phyloP scores from a whole-genome alignment of 2,329 filamentous ascomycete species.

The Aureobasidium sp. region DNA sequence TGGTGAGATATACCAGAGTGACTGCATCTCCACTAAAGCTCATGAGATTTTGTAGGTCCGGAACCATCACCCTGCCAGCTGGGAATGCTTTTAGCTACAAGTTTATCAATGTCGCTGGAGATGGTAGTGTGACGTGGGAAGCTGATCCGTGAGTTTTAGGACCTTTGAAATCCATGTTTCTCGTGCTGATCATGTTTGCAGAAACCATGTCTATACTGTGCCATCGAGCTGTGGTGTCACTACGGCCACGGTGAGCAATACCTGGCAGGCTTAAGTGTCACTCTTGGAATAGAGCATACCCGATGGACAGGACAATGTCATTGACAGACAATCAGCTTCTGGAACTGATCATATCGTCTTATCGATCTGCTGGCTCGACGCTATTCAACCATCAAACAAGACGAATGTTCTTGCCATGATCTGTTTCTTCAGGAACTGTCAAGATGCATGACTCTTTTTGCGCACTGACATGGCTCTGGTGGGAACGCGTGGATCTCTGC shows the following conservation, averaged over 20 bases:
- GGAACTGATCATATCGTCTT: too few species aligned
- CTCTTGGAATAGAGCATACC: too few species aligned
- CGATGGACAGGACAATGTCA: too few species aligned
- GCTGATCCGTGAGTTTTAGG: constrained; percentile 38
- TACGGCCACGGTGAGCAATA: constrained; percentile 6
- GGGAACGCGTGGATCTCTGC: too few species aligned
- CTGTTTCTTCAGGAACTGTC: too few species aligned
- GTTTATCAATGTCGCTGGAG: constrained; percentile 52
- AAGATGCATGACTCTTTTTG: too few species aligned
- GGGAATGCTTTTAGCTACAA: constrained; percentile 58
- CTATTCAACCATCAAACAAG: too few species aligned
- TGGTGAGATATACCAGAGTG: background rate
- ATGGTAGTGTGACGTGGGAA: constrained; percentile 56
- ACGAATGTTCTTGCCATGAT: too few species aligned
- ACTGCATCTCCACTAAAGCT: background rate
- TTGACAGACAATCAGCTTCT: too few species aligned
- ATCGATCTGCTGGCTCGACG: too few species aligned
- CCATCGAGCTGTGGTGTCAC: constrained; percentile 1
- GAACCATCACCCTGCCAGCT: constrained; percentile 46
- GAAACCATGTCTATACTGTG: constrained; percentile 8
- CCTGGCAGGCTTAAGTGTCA: background rate
- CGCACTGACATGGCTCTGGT: too few species aligned
- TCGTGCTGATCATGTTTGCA: background rate
- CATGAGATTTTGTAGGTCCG: constrained; percentile 52
- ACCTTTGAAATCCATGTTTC: background rate